These are phyloP conservation scores for Sugiyamaella qingdaonensis DNA, from an alignment of 805 yeast genomes.

Conservation along the genomic window DNA sequence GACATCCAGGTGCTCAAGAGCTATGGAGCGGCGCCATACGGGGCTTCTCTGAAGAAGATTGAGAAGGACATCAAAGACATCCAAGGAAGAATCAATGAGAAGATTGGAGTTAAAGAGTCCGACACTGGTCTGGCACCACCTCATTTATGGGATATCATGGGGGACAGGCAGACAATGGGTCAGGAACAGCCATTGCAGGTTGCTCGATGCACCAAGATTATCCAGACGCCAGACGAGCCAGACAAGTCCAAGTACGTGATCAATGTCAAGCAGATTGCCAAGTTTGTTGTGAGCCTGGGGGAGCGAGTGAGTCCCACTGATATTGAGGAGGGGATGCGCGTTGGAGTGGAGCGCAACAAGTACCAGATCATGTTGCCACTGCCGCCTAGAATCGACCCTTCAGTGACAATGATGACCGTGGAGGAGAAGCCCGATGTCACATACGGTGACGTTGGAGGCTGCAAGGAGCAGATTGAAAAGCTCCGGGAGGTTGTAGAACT, in stretches of 20 bases:
- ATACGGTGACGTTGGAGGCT: slow-evolving; percentile 96
- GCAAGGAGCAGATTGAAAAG: slow-evolving; percentile 97
- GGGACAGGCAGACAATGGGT: slow-evolving; percentile 88
- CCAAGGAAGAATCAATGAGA: slow-evolving; percentile 86
- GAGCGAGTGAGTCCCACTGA: slow-evolving; percentile 98
- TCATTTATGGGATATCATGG: slow-evolving; percentile 94
- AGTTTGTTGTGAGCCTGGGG: slow-evolving; percentile 93
- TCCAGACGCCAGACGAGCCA: slow-evolving; percentile 62
- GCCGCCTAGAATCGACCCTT: slow-evolving; percentile 97
- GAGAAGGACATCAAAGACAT: slow-evolving; percentile 84
- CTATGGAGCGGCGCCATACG: slow-evolving; percentile 97
- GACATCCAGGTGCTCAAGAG: slow-evolving; percentile 97
- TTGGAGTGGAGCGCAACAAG: slow-evolving; percentile 96
- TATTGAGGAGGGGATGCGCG: slow-evolving; percentile 99
- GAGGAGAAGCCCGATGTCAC: slow-evolving; percentile 99
- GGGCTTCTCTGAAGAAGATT: slow-evolving; percentile 67
- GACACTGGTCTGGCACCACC: slow-evolving; percentile 98
- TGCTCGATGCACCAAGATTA: slow-evolving; percentile 97
- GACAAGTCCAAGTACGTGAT: slow-evolving; percentile 90
- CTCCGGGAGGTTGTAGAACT: slow-evolving; percentile 93
- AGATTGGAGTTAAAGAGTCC: slow-evolving; percentile 77
- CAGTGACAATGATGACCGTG: slow-evolving; percentile 99
- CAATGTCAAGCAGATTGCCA: slow-evolving; percentile 96
- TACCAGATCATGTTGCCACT: slow-evolving; percentile 95
- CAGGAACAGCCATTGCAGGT: slow-evolving; percentile 97